A percentile compares a stretch with the other conserved stretches of the same genome.
Conservation (phyloP, 192 early-diverging fungal genomes). For the Coemansia sp. region DNA sequence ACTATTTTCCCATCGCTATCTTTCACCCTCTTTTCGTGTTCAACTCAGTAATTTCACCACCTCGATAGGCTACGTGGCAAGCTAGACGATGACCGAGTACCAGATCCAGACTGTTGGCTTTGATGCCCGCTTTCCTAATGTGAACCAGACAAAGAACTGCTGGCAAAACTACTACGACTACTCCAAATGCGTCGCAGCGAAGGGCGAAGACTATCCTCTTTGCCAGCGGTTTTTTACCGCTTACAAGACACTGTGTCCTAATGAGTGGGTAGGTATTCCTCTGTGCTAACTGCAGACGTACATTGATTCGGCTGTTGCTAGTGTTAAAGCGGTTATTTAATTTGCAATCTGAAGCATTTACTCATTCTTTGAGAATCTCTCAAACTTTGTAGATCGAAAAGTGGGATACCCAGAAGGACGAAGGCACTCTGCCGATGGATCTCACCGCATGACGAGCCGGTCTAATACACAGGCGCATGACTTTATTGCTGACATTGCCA, state of each 20-base stretch:
- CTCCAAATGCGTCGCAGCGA: constrained; percentile 84
- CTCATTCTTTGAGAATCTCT: neutral
- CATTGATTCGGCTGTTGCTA: neutral
- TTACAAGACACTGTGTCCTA: constrained; percentile 88
- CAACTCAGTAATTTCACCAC: neutral
- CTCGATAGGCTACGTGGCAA: neutral
- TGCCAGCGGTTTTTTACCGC: constrained; percentile 89
- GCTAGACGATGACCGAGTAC: constrained; percentile 24
- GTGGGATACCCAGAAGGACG: constrained; percentile 55
- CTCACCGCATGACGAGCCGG: constrained; percentile 10
- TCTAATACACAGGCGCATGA: too few species aligned
- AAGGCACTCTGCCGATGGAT: constrained; percentile 46
- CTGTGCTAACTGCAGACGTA: neutral
- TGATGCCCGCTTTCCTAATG: constrained; percentile 89
- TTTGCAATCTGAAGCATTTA: neutral
- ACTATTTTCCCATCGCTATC: neutral
- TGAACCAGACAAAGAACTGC: constrained; percentile 99
- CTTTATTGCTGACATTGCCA: too few species aligned
- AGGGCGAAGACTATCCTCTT: constrained; percentile 93
- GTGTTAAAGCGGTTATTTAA: neutral
- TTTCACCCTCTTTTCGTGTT: neutral
- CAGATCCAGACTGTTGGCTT: constrained; percentile 49
- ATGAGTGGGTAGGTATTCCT: constrained; percentile 80
- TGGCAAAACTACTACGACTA: constrained; percentile 99
- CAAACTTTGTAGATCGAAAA: constrained; percentile 46